Evolutionary conservation across 768 basidiomycete species (phyloP), one percentile per base, ranked within the genome.

Genomic region (Boletus sensibilis): DNA sequence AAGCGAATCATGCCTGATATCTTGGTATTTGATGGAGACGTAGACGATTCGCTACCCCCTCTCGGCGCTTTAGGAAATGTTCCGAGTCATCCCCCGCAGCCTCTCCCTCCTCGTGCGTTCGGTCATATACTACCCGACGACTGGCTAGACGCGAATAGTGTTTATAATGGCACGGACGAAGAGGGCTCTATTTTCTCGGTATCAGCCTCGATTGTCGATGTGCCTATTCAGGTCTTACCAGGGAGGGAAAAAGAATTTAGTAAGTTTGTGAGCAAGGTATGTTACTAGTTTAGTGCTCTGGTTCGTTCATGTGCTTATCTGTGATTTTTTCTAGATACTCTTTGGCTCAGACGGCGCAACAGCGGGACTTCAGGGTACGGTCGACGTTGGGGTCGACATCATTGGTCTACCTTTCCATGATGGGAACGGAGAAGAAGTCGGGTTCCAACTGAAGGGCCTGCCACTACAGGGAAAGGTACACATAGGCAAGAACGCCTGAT

Each of bases 221-320:
- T 90, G 12, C 90, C 91, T 13, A 72, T 94, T 31, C 74, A 90
- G 54, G 87, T 93, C 11, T 74, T 94, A 0, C 89, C 90, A 0
- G 90, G 91, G 7, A 80, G 92, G 41, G 81, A 91, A 68, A 83
- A 79, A 58, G 82, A 88, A 64, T 92, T 94, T 59, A 84, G 86
- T 57, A 76, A 78, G 52, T 94, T 94, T 57, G 82, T 93, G 16
- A 73, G 79, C 60, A 93, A 94, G 84, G 90, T 90, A 37, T 23
- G 67, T 33, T 3, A n/a, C 38, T 9, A 18, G 9, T 39, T 11
- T 61, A 10, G 13, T 25, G 14, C 31, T 29, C 31, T 57, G 37
- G 39, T 2, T 55, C 33, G 13, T 53, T 45, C 42, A 14, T 38
- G 7, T 18, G 11, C n/a, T 57, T 38, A 64, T 46, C 52, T 48